These are phyloP conservation scores for Pyrenophora seminiperda DNA, from an alignment of 2,329 filamentous ascomycete genomes.

Conservation along the genomic window DNA sequence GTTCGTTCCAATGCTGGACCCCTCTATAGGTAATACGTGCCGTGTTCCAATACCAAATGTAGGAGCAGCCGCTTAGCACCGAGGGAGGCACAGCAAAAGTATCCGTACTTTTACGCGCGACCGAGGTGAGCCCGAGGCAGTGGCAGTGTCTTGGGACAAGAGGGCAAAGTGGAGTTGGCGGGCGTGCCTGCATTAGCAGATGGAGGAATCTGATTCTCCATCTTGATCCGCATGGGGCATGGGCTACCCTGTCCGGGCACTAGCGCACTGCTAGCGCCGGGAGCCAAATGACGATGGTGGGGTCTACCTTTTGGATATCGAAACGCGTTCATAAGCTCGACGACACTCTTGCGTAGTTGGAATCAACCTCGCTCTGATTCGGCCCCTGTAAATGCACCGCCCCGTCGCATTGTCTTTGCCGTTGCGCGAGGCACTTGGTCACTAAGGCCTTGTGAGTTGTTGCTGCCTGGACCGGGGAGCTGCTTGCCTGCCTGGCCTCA, in stretches of 20 bases:
- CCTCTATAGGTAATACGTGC: too few relatives aligned
- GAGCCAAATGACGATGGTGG: slow-evolving; percentile 17
- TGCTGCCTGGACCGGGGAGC: slow-evolving; percentile 32
- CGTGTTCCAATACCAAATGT: too few relatives aligned
- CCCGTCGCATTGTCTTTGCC: slow-evolving; percentile 19
- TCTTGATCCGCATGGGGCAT: slow-evolving; percentile 5
- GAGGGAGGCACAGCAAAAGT: neutral
- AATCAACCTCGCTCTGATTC: neutral
- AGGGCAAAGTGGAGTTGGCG: slow-evolving; percentile 14
- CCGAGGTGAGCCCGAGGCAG: slow-evolving; percentile 9
- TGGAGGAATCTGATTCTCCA: slow-evolving; percentile 8
- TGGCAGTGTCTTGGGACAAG: neutral
- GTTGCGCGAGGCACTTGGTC: slow-evolving; percentile 28
- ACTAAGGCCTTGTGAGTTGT: slow-evolving; percentile 30
- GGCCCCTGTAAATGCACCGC: slow-evolving; percentile 32
- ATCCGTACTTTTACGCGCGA: slow-evolving; percentile 1
- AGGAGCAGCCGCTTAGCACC: too few relatives aligned
- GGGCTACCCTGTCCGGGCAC: slow-evolving; percentile 3
- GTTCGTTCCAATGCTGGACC: neutral
- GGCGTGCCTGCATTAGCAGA: slow-evolving; percentile 18
- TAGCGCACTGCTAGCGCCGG: slow-evolving; percentile 12
- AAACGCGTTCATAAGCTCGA: too few relatives aligned
- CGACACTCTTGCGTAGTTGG: too few relatives aligned
- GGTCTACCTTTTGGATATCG: neutral
- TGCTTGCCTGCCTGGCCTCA: slow-evolving; percentile 32